phyloP scores from a whole-genome alignment of 2,329 filamentous ascomycete species.

The Curvularia sp. region DNA sequence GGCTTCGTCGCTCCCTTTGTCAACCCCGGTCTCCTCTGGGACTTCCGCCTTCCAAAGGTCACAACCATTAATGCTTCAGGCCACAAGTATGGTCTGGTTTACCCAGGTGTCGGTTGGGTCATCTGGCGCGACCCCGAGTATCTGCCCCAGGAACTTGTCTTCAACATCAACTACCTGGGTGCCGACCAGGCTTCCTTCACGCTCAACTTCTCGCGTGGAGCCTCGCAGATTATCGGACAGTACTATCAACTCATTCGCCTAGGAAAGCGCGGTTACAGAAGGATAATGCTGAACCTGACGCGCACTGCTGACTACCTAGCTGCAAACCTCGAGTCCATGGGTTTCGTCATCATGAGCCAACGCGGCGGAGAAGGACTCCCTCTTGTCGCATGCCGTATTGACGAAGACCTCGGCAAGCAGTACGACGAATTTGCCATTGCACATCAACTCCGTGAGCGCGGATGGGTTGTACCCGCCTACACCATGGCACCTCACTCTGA shows the following conservation, averaged over 20 bases:
- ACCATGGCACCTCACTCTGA: conserved; percentile 93
- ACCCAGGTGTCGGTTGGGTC: conserved; percentile 93
- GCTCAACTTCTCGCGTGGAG: conserved; percentile 95
- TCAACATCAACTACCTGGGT: conserved; percentile 99
- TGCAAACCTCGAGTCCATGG: conserved; percentile 72
- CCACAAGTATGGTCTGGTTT: conserved; percentile 80
- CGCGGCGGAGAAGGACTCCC: conserved; percentile 79
- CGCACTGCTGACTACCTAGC: conserved; percentile 88
- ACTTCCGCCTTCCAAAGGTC: conserved; percentile 87
- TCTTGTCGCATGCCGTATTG: conserved; percentile 85
- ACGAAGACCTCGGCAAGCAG: conserved; percentile 61
- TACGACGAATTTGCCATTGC: conserved; percentile 68
- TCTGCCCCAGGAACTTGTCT: conserved; percentile 84
- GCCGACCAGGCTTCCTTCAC: conserved; percentile 96
- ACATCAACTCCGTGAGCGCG: conserved; percentile 82
- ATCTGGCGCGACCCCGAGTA: conserved; percentile 79
- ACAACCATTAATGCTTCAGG: conserved; percentile 94
- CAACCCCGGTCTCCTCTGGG: conserved; percentile 83
- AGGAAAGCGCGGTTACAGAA: conserved; percentile 87
- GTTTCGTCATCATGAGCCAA: conserved; percentile 89
- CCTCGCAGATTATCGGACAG: conserved; percentile 92
- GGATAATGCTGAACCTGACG: conserved; percentile 94
- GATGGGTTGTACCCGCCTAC: conserved; percentile 95
- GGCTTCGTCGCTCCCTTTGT: conserved; percentile 95
- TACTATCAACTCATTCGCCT: conserved; percentile 97